Base-by-base conservation (phyloP, 805 yeast genomes). In the Starmerella asiatica region DNA sequence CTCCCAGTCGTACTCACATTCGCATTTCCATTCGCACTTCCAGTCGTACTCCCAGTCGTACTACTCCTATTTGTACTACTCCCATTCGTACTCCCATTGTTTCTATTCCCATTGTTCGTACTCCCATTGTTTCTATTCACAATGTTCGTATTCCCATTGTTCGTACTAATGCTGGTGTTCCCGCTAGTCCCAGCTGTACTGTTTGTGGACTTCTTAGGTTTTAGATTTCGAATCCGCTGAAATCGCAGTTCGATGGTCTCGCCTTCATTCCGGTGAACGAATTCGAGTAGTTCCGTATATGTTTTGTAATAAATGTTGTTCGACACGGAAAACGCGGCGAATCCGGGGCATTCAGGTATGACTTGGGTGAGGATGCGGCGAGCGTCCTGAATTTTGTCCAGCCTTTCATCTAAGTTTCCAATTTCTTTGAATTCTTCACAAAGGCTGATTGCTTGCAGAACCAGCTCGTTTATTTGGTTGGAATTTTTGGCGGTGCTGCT, bases 231-330 rank as follows among this genome's bases (percentile, higher is more conserved):
- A 29, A 47, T 44, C 20, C 34, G 29, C 36, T 35, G 41, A 41
- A 46, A 47, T 7, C 51, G 40, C 37, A 37, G 37, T 24, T 46
- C 47, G 35, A 47, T 39, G 9, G 32, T 8, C 20, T 21, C 31
- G 20, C 37, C 26, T 27, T 46, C 40, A 15, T 37, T 40, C 38
- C 30, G 36, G 29, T 41, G 32, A 19, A 29, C 35, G 20, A 39
- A 34, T 8, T 29, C 29, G n/a, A 24, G 17, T 29, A 46, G 30
- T 14, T 36, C 28, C n/a, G 11, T 7, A 32, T 30, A 46, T 9
- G 38, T 37, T 27, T 18, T 19, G 29, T 37, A 43, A 36, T 38
- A 47, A 21, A 36, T 42, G 39, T 38, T 31, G 23, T 32, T 26
- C 33, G 16, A 24, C 26, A 15, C 29, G 21, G 27, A 34, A 24